A percentile compares a stretch with the other conserved stretches of the same genome.
phyloP scores from a whole-genome alignment of 345 rosid species.

The Noccaea bulbosa region DNA sequence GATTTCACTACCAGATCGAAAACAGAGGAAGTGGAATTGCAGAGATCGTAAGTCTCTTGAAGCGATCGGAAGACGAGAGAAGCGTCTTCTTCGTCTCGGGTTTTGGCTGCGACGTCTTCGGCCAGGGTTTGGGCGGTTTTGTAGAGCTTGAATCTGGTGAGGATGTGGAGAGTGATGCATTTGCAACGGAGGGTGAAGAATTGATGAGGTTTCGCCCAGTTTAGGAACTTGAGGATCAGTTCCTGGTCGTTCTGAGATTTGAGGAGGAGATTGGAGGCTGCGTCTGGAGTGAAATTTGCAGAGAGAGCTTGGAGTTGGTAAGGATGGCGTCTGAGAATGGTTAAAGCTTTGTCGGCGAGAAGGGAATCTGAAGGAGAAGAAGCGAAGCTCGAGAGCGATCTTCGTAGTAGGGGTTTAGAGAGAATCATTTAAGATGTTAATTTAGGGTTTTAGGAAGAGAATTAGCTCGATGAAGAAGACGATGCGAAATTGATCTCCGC shows the following conservation, averaged over 20 bases:
- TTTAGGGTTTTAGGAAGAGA: slow-evolving; percentile 17
- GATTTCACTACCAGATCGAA: slow-evolving; percentile 86
- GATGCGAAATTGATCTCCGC: slow-evolving; percentile 21
- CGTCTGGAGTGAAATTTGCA: slow-evolving; percentile 69
- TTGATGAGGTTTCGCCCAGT: slow-evolving; percentile 64
- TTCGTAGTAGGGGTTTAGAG: slow-evolving; percentile 48
- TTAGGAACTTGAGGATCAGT: slow-evolving; percentile 60
- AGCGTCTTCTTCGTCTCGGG: slow-evolving; percentile 48
- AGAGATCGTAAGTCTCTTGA: slow-evolving; percentile 60
- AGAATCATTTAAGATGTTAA: slow-evolving; percentile 48
- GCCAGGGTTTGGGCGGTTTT: slow-evolving; percentile 74
- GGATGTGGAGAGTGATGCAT: slow-evolving; percentile 75
- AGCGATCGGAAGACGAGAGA: slow-evolving; percentile 61
- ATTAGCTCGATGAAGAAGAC: slow-evolving; percentile 20
- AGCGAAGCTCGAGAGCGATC: slow-evolving; percentile 44
- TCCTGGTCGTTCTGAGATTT: slow-evolving; percentile 64
- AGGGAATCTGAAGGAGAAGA: slow-evolving; percentile 49
- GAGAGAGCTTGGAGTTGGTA: slow-evolving; percentile 59
- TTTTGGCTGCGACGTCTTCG: slow-evolving; percentile 58
- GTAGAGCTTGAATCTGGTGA: slow-evolving; percentile 83
- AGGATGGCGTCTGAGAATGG: slow-evolving; percentile 64
- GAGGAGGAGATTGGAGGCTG: slow-evolving; percentile 64
- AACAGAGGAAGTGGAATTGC: slow-evolving; percentile 79
- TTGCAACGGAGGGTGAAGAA: slow-evolving; percentile 77
- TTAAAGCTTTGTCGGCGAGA: slow-evolving; percentile 66